Evolutionary conservation across 2,329 filamentous ascomycete species (phyloP), one percentile per base, ranked within the genome.

Genomic region (Cladosporium sp.): DNA sequence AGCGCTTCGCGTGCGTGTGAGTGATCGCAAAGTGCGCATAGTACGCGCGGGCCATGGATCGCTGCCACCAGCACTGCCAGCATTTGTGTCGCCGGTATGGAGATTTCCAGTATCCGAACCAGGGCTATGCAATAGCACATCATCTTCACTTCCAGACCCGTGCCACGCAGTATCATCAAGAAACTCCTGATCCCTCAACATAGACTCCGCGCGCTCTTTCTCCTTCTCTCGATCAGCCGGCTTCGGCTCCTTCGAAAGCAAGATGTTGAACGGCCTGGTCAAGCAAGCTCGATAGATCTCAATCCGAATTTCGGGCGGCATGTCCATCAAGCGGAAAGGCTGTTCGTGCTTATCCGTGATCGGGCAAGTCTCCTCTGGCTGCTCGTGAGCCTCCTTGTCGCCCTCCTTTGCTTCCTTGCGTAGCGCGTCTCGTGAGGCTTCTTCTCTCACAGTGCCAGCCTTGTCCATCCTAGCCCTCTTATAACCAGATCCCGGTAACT

Each of bases 291-390:
- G 70, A 64, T 79, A 80, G 59, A 80, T 75, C 59, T 75, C 70
- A 19, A 78, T 65, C 17, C 77, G 71, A n/a, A 79, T 70, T 63
- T 79, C 77, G n/a, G 76, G 72, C 2, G 76, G 76, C n/a, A 78
- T 67, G 12, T 72, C 64, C 71, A 77, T 74, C 61, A 78, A 72
- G 1, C 69, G 71, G 61, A 78, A 75, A 20, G 63, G 55, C 37
- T 55, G 55, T 30, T 56, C 54, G 20, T 56, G 19, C 34, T 49
- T 56, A 15, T 56, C 54, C 12, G 42, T 56, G 20, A 56, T 49
- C 3, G 54, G 54, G 36, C 54, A 56, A 3, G 47, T 1, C 1
- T 49, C 54, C 22, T 39, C 19, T 14, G 17, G 11, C 3, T 25
- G 28, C 8, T 28, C 30, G 20, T 14, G 19, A n/a, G 7, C 34